Evolutionary conservation across 2,329 filamentous ascomycete species (phyloP).

Genomic region (Phoma herbarum): DNA sequence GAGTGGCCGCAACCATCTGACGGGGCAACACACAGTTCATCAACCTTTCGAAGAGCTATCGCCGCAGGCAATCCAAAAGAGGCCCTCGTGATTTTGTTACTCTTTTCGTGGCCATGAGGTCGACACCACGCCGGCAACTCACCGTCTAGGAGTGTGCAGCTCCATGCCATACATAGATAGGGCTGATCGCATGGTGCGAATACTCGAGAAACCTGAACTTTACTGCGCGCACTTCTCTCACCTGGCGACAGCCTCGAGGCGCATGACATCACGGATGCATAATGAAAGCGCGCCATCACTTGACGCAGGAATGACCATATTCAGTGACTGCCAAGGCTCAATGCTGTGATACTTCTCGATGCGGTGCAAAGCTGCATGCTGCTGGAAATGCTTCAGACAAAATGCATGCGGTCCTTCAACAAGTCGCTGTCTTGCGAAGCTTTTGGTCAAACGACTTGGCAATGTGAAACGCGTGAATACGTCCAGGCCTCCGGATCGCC

Average conservation of each 20-base stretch:
- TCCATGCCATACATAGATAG: background rate
- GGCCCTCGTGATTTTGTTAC: too few species aligned
- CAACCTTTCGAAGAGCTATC: background rate
- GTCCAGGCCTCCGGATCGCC: conserved; percentile 24
- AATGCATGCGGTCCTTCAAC: conserved; percentile 14
- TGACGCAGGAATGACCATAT: conserved; percentile 11
- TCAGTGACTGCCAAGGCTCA: conserved; percentile 31
- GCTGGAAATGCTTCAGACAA: background rate
- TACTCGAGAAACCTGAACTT: background rate
- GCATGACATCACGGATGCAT: conserved; percentile 20
- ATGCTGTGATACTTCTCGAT: conserved; percentile 22
- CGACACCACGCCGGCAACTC: too few species aligned
- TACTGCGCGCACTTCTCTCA: background rate
- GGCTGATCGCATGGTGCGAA: background rate
- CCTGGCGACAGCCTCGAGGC: background rate
- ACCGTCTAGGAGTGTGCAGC: background rate
- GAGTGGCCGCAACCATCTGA: conserved; percentile 10
- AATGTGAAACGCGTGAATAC: conserved; percentile 22
- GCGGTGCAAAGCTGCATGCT: conserved; percentile 5
- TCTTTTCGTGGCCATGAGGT: background rate
- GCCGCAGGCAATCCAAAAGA: background rate
- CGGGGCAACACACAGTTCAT: background rate
- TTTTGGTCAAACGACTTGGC: conserved; percentile 16
- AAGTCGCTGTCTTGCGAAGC: conserved; percentile 10
- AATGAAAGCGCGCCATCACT: conserved; percentile 22